phyloP scores from a whole-genome alignment of 1,284 basidiomycete species.

The Fistulinella cinereoalba region DNA sequence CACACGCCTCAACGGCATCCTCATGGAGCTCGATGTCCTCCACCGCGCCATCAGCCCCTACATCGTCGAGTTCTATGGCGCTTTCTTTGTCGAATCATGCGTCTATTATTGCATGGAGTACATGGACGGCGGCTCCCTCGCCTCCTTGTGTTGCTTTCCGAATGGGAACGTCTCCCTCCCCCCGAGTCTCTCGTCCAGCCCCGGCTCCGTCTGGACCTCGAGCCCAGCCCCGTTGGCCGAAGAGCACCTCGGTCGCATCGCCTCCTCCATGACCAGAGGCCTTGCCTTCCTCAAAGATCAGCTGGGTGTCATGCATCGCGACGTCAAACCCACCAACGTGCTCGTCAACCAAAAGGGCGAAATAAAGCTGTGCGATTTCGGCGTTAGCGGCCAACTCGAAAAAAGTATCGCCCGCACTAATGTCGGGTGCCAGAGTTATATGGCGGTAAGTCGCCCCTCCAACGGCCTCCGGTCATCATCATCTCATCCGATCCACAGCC shows the following conservation, averaged over 20 bases:
- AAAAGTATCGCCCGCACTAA: conserved; percentile 99
- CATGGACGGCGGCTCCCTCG: conserved; percentile 90
- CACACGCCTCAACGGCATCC: conserved; percentile 90
- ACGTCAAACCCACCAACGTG: conserved; percentile 99
- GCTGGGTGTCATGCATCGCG: conserved; percentile 98
- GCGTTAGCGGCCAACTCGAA: conserved; percentile 97
- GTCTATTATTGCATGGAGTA: conserved; percentile 99
- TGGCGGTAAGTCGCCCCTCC: conserved; percentile 75
- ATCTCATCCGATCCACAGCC: conserved; percentile 54
- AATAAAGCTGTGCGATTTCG: conserved; percentile 99
- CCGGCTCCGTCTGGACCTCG: conserved; percentile 35
- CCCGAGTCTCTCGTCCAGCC: conserved; percentile 32
- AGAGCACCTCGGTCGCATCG: conserved; percentile 75
- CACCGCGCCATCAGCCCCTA: conserved; percentile 92
- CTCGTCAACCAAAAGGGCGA: conserved; percentile 90
- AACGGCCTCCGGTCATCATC: conserved; percentile 7
- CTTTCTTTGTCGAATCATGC: conserved; percentile 93
- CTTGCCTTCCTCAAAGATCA: conserved; percentile 98
- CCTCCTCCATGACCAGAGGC: conserved; percentile 89
- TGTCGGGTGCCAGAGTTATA: conserved; percentile 97
- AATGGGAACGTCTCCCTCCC: conserved; percentile 37
- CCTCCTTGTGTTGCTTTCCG: conserved; percentile 63
- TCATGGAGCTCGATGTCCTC: conserved; percentile 98
- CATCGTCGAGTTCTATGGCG: conserved; percentile 96
- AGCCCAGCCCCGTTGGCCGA: conserved; percentile 32